phyloP scores from a whole-genome alignment of 1,284 basidiomycete genomes.

The Inonotus obliquus region DNA sequence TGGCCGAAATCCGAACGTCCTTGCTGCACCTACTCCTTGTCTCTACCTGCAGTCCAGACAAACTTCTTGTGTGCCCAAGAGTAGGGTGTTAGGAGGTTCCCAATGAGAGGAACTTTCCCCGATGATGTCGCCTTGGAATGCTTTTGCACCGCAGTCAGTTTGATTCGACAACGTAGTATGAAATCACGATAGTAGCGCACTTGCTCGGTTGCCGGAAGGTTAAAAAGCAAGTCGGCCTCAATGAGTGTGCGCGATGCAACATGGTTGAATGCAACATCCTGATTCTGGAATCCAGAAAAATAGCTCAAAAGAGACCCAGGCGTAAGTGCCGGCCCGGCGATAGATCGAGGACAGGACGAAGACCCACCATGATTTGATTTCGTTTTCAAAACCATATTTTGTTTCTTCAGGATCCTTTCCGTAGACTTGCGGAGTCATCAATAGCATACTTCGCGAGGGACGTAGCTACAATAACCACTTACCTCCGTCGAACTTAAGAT shows the following conservation, averaged over 20 bases:
- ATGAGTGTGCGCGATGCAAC: conserved; percentile 73
- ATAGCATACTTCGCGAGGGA: background rate
- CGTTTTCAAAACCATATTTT: conserved; percentile 79
- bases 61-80: conserved; percentile 56
- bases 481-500: conserved; percentile 58
- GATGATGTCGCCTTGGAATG: conserved; percentile 51
- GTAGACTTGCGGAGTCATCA: conserved; percentile 43
- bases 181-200: conserved; percentile 34
- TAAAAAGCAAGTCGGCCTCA: conserved; percentile 87
- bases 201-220: conserved; percentile 85
- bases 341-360: background rate
- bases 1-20: background rate
- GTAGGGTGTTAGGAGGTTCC: conserved; percentile 48
- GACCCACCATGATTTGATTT: conserved; percentile 41
- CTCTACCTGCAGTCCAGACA: conserved; percentile 43
- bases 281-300: conserved; percentile 79
- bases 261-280: conserved; percentile 90
- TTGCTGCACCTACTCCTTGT: conserved; percentile 52
- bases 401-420: conserved; percentile 57
- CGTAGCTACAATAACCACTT: conserved; percentile 20
- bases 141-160: conserved; percentile 23
- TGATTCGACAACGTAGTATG: background rate
- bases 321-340: background rate
- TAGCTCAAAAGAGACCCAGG: conserved; percentile 32
- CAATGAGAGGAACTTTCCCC: conserved; percentile 42